Conservation (phyloP, 768 basidiomycete species). For the Amyloporia xantha region DNA sequence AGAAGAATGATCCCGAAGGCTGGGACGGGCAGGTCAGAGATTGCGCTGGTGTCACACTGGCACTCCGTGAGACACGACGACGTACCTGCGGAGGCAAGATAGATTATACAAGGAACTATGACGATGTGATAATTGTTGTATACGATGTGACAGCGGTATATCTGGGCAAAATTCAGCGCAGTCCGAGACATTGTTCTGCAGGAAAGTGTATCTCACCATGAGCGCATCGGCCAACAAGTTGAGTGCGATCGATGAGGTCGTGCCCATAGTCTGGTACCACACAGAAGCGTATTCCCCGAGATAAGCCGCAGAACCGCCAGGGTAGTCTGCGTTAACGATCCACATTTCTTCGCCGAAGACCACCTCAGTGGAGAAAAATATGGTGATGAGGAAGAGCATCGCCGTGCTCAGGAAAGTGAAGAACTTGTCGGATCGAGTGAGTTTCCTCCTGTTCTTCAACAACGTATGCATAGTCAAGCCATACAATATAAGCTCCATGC, state of each 20-base stretch:
- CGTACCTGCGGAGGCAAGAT: constrained; percentile 9
- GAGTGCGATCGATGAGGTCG: background rate
- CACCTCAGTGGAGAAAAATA: constrained; percentile 24
- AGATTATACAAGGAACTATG: constrained; percentile 9
- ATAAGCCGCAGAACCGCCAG: constrained; percentile 32
- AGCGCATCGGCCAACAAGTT: constrained; percentile 33
- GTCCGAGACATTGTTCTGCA: background rate
- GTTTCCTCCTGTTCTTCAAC: constrained; percentile 1
- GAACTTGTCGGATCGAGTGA: background rate
- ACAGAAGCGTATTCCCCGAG: constrained; percentile 20
- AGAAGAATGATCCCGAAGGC: constrained; percentile 11
- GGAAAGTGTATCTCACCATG: constrained; percentile 26
- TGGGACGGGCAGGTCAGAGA: background rate
- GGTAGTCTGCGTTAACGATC: constrained; percentile 25
- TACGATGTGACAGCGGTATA: background rate
- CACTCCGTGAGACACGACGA: background rate
- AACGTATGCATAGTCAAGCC: constrained; percentile 17
- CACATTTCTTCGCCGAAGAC: constrained; percentile 32
- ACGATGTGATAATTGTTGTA: constrained; percentile 5
- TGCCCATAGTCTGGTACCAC: constrained; percentile 18
- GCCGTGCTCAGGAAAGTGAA: constrained; percentile 14
- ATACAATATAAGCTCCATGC: constrained; percentile 23
- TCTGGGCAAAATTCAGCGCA: background rate
- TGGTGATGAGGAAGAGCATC: constrained; percentile 27
- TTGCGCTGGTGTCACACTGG: background rate